Conservation (phyloP, 352 stramenopile species). For the Globisporangium spinosum region DNA sequence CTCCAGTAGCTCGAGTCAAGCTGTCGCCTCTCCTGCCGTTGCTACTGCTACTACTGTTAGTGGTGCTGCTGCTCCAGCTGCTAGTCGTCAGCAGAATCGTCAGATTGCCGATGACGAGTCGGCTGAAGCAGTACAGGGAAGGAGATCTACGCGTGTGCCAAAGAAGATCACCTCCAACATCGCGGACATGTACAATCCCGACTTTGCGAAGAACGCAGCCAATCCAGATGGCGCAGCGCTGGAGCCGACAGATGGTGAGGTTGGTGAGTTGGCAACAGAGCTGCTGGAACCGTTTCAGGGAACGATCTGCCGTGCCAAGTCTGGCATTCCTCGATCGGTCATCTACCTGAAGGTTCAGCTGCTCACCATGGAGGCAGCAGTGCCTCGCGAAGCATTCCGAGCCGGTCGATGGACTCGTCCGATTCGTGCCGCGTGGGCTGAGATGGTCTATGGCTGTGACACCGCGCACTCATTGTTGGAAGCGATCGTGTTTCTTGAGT, state of each 20-base stretch:
- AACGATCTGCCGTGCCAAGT: constrained; percentile 49
- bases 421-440: constrained; percentile 70
- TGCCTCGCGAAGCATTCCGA: constrained; percentile 80
- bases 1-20: neutral
- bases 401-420: constrained; percentile 55
- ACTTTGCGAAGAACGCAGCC: constrained; percentile 37
- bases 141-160: constrained; percentile 60
- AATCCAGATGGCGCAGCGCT: constrained; percentile 15
- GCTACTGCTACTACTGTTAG: neutral
- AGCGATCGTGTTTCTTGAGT: constrained; percentile 69
- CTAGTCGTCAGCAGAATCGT: neutral
- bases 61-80: neutral
- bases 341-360: constrained; percentile 62
- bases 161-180: constrained; percentile 80
- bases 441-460: constrained; percentile 66
- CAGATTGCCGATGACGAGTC: constrained; percentile 4
- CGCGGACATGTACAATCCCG: constrained; percentile 72
- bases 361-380: constrained; percentile 65
- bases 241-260: constrained; percentile 64
- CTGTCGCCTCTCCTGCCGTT: neutral
- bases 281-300: constrained; percentile 50
- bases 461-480: constrained; percentile 47
- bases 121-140: constrained; percentile 18
- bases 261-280: constrained; percentile 69
- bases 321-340: constrained; percentile 35